Evolutionary conservation across 345 rosid genomes (phyloP), one percentile per base, ranked within the genome.

Genomic region (Bretschneidera sinensis): DNA sequence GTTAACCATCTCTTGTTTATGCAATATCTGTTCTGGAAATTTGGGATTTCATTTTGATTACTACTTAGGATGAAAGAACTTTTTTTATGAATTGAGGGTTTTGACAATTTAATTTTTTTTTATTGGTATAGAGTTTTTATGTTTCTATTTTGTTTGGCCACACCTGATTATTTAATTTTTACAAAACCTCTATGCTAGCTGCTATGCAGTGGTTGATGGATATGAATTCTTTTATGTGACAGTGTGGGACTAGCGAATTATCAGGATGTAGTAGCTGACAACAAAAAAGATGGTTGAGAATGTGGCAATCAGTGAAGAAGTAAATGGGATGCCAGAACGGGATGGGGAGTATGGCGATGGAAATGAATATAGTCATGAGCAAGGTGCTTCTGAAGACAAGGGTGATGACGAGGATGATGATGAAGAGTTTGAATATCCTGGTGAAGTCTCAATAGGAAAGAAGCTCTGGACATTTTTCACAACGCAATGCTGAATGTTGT

Each of bases 391-490:
- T 39, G 45, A 39, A 5, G 68, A 59, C n/a, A 75, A 76, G 0
- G 78, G 53, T 10, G 77, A 35, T 5, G 80, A 67, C 9, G 79
- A 71, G 17, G 85, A 64, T n/a, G 88, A 72, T 15, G 89, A n/a
- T n/a, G n/a, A n/a, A 8, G 95, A 87, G 60, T 54, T 59, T 15
- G 81, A 76, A 74, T 95, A 80, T 69, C 95, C 92, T 0, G 95
- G 95, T 22, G 87, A 90, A 67, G 87, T 9, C 50, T 90, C 99
- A 6, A 70, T 94, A 2, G 87, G 92, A 52, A 94, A 90, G 85
- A 94, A 90, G 85, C 84, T 90, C 0, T 94, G 99, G 99, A 85
- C 81, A 24, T 88, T 94, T 74, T 76, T 90, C 74, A 90, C 97
- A 20, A 88, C 95, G 8, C 90, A 70, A 71, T 33, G 50, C 47